Conservation (phyloP, 1,139 yeast species). For the Yamadazyma atlantica region DNA sequence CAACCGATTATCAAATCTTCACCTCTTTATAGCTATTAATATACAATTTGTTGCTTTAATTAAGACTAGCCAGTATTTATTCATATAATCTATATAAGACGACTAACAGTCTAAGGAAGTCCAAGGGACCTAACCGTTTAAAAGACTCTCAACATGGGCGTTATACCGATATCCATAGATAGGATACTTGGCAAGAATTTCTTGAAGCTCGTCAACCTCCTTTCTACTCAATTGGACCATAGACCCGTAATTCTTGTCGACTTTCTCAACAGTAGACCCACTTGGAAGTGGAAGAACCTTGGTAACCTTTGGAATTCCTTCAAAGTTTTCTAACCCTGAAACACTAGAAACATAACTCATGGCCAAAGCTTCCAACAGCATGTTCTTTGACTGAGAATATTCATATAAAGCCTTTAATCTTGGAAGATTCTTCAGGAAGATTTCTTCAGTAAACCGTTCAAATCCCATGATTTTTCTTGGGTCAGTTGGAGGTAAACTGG, state of each 20-base stretch:
- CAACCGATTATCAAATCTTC: no score
- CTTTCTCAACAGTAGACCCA: constrained; percentile 57
- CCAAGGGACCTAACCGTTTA: background rate
- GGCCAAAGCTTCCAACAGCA: constrained; percentile 68
- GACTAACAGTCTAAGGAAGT: no score
- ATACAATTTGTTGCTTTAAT: no score
- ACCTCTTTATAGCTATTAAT: no score
- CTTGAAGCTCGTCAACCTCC: constrained; percentile 7
- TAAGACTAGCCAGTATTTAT: no score
- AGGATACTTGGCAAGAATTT: constrained; percentile 4
- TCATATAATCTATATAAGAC: no score
- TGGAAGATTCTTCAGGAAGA: constrained; percentile 49
- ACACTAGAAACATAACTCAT: constrained; percentile 59
- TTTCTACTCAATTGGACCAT: constrained; percentile 5
- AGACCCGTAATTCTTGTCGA: constrained; percentile 53
- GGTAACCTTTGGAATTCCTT: constrained; percentile 46
- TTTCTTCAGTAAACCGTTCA: constrained; percentile 63
- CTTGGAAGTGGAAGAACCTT: constrained; percentile 77
- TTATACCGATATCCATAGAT: constrained; percentile 6
- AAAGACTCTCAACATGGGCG: background rate
- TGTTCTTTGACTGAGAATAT: constrained; percentile 46
- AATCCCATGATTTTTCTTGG: constrained; percentile 36
- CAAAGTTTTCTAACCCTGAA: constrained; percentile 11
- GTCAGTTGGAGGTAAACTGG: constrained; percentile 29
- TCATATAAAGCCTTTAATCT: constrained; percentile 44